Base-by-base conservation (phyloP, 2,329 filamentous ascomycete species). In the Penicillium oxalicum region DNA sequence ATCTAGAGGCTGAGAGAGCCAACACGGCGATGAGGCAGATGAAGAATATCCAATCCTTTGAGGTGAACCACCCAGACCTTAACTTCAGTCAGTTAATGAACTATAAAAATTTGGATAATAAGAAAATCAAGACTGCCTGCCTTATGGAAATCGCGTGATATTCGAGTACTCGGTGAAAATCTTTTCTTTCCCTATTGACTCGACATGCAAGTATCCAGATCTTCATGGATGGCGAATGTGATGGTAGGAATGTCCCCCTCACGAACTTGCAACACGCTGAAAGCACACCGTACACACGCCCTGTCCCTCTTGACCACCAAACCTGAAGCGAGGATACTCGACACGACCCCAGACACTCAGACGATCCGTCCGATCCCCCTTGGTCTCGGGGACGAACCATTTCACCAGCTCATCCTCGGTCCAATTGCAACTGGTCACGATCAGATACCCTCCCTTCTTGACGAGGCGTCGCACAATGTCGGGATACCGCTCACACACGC, bases 341-440 rank as follows among this genome's bases (percentile, higher is more conserved):
- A 95, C 83, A 58, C 80, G 78, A 1, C 80, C 83, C 46, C 80
- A 83, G 48, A 83, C 80, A 52, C 74, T 73, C 58, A 94, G 76
- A 43, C 73, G 63, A 50, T 63, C 64, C 25, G 27, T 44, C 26
- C 39, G 11, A 11, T 35, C 27, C 59, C 59, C n/a, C 47, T 66
- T 47, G 44, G 28, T 53, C 18, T 51, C 69, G 2, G 69, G 73
- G 44, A 78, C 82, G 65, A 97, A 93, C 90, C 91, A 97, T 12
- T 71, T 72, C 51, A 78, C 75, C 61, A 98, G 71, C 74, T 98
- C 93, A 36, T 83, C 80, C 73, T 93, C 90, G 1, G 91, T 97
- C 93, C 93, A 98, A 71, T 98, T 98, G 68, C 93, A 98, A 69
- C 90, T 96, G 47, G 93, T 97, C 46, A 98, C 81, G 51, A 96